Base-by-base conservation (phyloP, 768 basidiomycete species). In the Auriscalpium orientale region DNA sequence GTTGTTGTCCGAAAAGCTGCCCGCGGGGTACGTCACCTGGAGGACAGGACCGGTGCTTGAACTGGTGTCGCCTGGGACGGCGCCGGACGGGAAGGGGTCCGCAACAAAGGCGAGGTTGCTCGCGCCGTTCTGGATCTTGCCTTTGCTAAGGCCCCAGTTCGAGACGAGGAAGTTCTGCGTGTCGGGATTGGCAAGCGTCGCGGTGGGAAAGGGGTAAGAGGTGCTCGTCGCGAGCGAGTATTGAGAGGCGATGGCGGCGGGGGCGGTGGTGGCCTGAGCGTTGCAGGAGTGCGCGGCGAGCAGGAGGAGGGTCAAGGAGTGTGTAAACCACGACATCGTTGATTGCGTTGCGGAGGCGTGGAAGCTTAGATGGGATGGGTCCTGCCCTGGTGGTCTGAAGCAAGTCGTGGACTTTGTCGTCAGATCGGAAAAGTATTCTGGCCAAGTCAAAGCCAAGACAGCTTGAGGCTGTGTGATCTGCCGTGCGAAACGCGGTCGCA, bases 141-240 rank as follows among this genome's bases (percentile, higher is more conserved):
- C 81, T 62, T 80, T 82, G 65, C 71, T 78, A 7, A 89, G 74
- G 40, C 75, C 77, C 87, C 87, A 90, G 22, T 76, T 67, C 9
- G 77, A 75, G 20, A 74, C 70, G 9, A 89, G 67, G 59, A 82
- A 75, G 0, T 71, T 67, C 58, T 79, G 74, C 1, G 87, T 68
- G 52, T 82, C 76, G 33, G 66, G 62, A 38, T 77, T 71, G n/a
- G 74, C 64, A 56, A 78, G 77, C 0, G 84, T 85, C 4, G 81
- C 74, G 5, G 80, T 75, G 21, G 88, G 87, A 64, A 85, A 89
- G 4, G 85, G 79, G 15, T 89, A 67, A 5, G 72, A 65, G 3
- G 86, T 88, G 65, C 81, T 83, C 2, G 82, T 81, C 12, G 81
- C 71, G 50, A 87, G 76, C 11, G 73, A 72, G 65, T 77, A 85